These are phyloP conservation scores for Vanrija sp. DNA, from an alignment of 1,284 basidiomycete species.

Conservation along the genomic window DNA sequence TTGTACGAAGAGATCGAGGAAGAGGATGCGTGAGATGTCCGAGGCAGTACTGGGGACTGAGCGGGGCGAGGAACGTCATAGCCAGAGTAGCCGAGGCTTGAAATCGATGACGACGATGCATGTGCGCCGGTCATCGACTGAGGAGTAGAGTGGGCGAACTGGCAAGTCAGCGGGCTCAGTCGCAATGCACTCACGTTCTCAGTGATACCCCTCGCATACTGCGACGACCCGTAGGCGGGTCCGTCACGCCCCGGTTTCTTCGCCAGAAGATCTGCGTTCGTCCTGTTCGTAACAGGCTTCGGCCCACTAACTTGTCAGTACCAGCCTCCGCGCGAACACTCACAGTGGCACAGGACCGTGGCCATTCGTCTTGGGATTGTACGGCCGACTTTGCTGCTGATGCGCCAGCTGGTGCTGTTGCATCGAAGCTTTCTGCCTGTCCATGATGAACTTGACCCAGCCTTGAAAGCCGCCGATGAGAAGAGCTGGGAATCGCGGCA, in stretches of 20 bases:
- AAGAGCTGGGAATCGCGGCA: constrained; percentile 75
- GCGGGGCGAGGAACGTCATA: not conserved
- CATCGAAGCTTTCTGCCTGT: constrained; percentile 3
- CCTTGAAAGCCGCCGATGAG: constrained; percentile 80
- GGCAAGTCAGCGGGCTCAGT: not conserved
- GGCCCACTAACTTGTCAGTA: not conserved
- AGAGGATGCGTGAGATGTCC: constrained; percentile 17
- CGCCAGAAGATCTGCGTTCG: too few relatives aligned
- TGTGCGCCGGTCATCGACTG: constrained; percentile 44
- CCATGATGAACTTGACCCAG: constrained; percentile 65
- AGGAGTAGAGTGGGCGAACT: constrained; percentile 33
- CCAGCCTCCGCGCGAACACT: not conserved
- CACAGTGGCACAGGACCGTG: not conserved
- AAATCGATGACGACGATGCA: constrained; percentile 16
- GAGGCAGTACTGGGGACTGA: not conserved
- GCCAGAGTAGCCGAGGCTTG: constrained; percentile 4
- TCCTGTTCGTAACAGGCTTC: too few relatives aligned
- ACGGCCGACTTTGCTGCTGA: constrained; percentile 3
- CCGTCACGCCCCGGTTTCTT: constrained; percentile 27
- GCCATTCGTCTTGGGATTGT: constrained; percentile 10
- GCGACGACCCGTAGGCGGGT: constrained; percentile 37
- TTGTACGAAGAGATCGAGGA: constrained; percentile 26
- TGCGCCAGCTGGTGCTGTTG: not conserved
- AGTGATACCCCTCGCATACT: constrained; percentile 41
- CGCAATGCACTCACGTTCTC: constrained; percentile 34